phyloP scores from a whole-genome alignment of 306 rosid genomes.

The Sesbania bispinosa region DNA sequence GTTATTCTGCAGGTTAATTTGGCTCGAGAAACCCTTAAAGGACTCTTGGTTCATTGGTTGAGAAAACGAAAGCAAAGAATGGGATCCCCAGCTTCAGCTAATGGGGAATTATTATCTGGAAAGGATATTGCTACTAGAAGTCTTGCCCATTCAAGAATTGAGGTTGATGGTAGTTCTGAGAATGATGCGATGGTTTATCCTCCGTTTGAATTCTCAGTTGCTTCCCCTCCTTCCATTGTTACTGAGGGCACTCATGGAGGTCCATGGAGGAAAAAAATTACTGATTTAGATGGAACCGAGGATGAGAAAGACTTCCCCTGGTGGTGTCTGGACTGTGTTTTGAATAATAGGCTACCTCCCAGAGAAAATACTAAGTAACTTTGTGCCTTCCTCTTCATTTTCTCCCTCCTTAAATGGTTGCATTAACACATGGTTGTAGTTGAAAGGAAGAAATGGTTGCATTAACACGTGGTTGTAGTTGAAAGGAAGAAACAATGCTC shows the following conservation, averaged over 20 bases:
- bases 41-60: conserved; percentile 92
- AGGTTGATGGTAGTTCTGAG: conserved; percentile 70
- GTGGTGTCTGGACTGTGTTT: conserved; percentile 92
- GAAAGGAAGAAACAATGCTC: conserved; percentile 16
- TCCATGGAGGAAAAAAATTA: conserved; percentile 92
- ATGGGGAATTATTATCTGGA: conserved; percentile 77
- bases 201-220: conserved; percentile 86
- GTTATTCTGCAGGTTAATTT: conserved; percentile 73
- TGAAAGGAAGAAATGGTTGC: conserved; percentile 18
- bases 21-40: conserved; percentile 95
- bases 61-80: conserved; percentile 69
- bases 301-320: conserved; percentile 96
- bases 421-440: background rate
- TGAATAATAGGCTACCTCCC: conserved; percentile 83
- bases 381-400: conserved; percentile 22
- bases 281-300: conserved; percentile 88
- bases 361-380: conserved; percentile 93
- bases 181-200: conserved; percentile 87
- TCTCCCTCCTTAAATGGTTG: conserved; percentile 4
- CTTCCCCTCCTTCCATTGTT: conserved; percentile 84
- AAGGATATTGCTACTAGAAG: conserved; percentile 74
- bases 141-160: conserved; percentile 75
- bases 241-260: conserved; percentile 97
- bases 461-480: background rate
- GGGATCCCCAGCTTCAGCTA: conserved; percentile 67